Evolutionary conservation across 179 eudicot species (phyloP).

Genomic region (Vitellaria paradoxa): DNA sequence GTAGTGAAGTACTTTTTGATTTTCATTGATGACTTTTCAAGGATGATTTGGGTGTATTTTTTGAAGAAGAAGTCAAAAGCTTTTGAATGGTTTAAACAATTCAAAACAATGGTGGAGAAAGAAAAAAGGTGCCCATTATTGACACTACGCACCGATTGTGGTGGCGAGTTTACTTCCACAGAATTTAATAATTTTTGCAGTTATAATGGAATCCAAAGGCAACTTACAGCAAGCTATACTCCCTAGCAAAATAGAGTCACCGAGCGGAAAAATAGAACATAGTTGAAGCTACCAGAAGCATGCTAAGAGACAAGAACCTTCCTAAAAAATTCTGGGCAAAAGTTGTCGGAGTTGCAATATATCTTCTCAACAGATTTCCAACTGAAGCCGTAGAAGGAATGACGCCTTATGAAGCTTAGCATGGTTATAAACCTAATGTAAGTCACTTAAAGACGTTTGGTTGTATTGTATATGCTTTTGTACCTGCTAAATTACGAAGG

Average conservation of each 20-base stretch:
- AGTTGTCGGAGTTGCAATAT: not conserved
- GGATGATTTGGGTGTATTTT: constrained; percentile 16
- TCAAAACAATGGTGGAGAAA: constrained; percentile 11
- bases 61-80: constrained; percentile 12
- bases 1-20: not conserved
- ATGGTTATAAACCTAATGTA: not conserved
- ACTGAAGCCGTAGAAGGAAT: not conserved
- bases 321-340: constrained; percentile 18
- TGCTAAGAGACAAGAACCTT: not conserved
- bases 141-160: not conserved
- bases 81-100: constrained; percentile 13
- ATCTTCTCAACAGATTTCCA: constrained; percentile 11
- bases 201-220: constrained; percentile 7
- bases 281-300: constrained; percentile 10
- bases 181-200: constrained; percentile 12
- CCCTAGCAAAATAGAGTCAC: constrained; percentile 15
- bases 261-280: constrained; percentile 7
- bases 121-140: constrained; percentile 11
- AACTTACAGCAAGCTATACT: constrained; percentile 11
- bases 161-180: not conserved
- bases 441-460: not conserved
- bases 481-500: not conserved
- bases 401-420: constrained; percentile 11
- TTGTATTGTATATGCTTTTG: not conserved
- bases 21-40: no score